Percentiles rank a stretch among this genome's conserved stretches.
Evolutionary conservation across 2,329 filamentous ascomycete species (phyloP).

Genomic region (Cadophora malorum): DNA sequence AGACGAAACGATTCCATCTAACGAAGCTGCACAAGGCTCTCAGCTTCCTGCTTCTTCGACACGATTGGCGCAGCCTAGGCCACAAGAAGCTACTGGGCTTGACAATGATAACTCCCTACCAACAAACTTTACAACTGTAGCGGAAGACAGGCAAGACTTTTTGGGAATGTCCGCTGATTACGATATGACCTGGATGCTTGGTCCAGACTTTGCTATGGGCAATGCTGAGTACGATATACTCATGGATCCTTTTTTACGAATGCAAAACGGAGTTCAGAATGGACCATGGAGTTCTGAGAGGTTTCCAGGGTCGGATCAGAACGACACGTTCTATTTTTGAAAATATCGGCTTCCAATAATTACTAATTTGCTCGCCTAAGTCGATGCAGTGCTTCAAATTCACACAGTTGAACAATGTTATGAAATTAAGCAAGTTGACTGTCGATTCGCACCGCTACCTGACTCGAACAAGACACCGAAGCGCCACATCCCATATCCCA

Average conservation of each 20-base stretch:
- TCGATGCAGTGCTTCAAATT: not conserved
- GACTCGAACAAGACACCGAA: no score
- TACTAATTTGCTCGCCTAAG: not conserved
- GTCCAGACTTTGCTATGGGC: conserved; percentile 10
- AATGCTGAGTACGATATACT: conserved; percentile 15
- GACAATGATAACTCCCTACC: not conserved
- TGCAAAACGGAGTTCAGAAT: conserved; percentile 3
- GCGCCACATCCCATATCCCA: not conserved
- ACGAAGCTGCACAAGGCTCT: not conserved
- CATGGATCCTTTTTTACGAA: conserved; percentile 12
- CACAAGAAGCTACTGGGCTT: not conserved
- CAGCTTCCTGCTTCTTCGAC: not conserved
- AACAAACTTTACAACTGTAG: not conserved
- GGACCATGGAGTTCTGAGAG: conserved; percentile 1
- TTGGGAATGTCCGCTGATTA: not conserved
- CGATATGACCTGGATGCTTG: conserved; percentile 14
- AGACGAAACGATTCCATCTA: conserved; percentile 2
- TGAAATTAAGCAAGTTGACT: not conserved
- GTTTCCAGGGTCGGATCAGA: conserved; percentile 6
- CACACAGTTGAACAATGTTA: not conserved
- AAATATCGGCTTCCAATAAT: not conserved
- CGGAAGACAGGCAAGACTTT: not conserved
- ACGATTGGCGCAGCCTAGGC: no score
- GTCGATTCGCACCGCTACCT: not conserved
- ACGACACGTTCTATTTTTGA: conserved; percentile 14